Evolutionary conservation across 106 monocot genomes (phyloP).

Genomic region (Phalaenopsis aphrodite): DNA sequence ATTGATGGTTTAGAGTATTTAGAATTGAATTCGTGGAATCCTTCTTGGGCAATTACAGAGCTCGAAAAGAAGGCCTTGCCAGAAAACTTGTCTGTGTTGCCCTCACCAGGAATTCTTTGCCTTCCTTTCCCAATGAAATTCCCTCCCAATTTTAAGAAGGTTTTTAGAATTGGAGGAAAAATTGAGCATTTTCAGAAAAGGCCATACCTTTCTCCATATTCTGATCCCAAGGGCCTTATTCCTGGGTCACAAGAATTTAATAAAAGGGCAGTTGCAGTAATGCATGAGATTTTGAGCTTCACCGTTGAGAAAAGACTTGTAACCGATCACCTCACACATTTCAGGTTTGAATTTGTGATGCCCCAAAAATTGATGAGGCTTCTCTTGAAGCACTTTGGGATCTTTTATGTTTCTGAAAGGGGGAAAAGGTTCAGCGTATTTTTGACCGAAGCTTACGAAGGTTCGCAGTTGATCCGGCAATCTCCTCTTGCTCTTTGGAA

Average conservation of each 20-base stretch:
- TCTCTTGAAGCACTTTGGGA: slow-evolving; percentile 79
- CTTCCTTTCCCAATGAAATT: slow-evolving; percentile 86
- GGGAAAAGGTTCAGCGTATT: slow-evolving; percentile 79
- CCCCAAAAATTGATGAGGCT: slow-evolving; percentile 94
- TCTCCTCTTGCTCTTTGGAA: slow-evolving; percentile 77
- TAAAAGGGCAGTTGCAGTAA: slow-evolving; percentile 76
- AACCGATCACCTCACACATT: slow-evolving; percentile 84
- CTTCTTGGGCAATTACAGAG: slow-evolving; percentile 78
- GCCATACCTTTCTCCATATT: slow-evolving; percentile 75
- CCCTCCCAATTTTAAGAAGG: slow-evolving; percentile 59
- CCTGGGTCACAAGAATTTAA: slow-evolving; percentile 79
- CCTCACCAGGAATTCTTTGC: slow-evolving; percentile 46
- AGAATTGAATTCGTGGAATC: slow-evolving; percentile 68
- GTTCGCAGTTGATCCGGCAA: slow-evolving; percentile 67
- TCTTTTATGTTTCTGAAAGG: slow-evolving; percentile 92
- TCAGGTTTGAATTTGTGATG: slow-evolving; percentile 76
- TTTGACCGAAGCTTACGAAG: slow-evolving; percentile 76
- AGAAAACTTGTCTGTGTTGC: background rate
- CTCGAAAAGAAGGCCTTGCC: slow-evolving; percentile 54
- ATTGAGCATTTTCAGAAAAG: slow-evolving; percentile 74
- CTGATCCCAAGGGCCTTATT: slow-evolving; percentile 42
- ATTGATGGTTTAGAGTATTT: slow-evolving; percentile 55
- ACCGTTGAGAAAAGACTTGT: slow-evolving; percentile 87
- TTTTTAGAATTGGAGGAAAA: slow-evolving; percentile 45
- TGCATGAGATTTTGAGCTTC: slow-evolving; percentile 92